Evolutionary conservation across 1,284 basidiomycete genomes (phyloP), one percentile per base, ranked within the genome.

Genomic region (Irpex rosettiformis): DNA sequence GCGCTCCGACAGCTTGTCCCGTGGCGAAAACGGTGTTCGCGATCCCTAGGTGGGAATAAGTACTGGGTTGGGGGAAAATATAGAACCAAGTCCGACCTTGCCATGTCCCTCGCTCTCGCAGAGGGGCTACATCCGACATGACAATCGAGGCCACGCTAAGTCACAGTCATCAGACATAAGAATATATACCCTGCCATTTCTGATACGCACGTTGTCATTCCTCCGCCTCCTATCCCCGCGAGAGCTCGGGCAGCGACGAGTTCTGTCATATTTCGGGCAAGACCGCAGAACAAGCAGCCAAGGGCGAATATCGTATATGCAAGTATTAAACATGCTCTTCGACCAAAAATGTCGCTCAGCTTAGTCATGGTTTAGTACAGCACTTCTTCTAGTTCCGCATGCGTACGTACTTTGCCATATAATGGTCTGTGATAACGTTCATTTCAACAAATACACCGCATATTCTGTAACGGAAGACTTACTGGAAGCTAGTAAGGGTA

Each of bases 301-400:
- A 84, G 51, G 0, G 77, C 80, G 62, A 86, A 86, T 10, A 84
- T 67, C 16, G 70, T 62, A 63, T 85, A 85, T 0, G 83, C 79
- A 58, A 82, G 79, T 0, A 86, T 66, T 2, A 88, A 70, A 60
- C 84, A 86, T 1, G 70, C 67, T 63, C 85, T 86, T 3, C 84
- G 75, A 2, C 85, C 85, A 60, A 85, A 86, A 1, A 86, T 86
- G 62, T 88, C 84, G 65, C 83, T 85, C 18, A 85, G 70, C 67
- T 70, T 6, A 21, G 37, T 13, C 10, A 42, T 18, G 27, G n/a
- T n/a, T n/a, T n/a, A n/a, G n/a, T n/a, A n/a, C n/a, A n/a, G n/a
- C n/a, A n/a, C n/a, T n/a, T n/a, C n/a, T n/a, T n/a, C n/a, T n/a
- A n/a, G n/a, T n/a, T n/a, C n/a, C n/a, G n/a, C n/a, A n/a, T 4